Evolutionary conservation across 805 yeast species (phyloP).

Genomic region (Wickerhamomyces mucosus): DNA sequence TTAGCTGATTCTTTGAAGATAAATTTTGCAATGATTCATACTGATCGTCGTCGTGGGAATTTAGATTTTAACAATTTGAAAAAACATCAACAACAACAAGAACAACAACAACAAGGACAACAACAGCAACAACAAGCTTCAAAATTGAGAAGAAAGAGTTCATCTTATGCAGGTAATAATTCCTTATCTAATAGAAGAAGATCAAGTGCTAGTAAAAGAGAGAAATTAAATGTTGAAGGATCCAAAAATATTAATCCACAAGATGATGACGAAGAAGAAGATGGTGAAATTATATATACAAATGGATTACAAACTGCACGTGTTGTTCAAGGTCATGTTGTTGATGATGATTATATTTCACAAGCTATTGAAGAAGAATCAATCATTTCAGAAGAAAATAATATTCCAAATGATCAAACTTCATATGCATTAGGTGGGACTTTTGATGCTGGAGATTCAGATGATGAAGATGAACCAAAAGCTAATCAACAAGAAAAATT

Average conservation of each 20-base stretch:
- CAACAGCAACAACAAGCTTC: constrained; percentile 23
- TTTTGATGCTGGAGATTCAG: constrained; percentile 76
- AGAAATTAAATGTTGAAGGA: too few relatives aligned
- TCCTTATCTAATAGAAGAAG: constrained; percentile 33
- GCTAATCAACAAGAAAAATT: constrained; percentile 53
- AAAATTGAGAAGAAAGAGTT: constrained; percentile 36
- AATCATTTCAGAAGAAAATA: constrained; percentile 20
- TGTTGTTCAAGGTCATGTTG: constrained; percentile 94
- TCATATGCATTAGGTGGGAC: constrained; percentile 71
- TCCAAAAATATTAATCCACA: too few relatives aligned
- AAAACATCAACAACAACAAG: constrained; percentile 22
- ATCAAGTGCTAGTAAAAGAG: constrained; percentile 30
- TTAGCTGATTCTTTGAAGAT: constrained; percentile 94
- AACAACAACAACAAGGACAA: constrained; percentile 22
- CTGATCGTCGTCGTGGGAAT: constrained; percentile 81
- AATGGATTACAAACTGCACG: constrained; percentile 91
- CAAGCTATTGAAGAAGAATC: constrained; percentile 24
- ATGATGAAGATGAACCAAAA: constrained; percentile 66
- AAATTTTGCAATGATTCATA: constrained; percentile 97
- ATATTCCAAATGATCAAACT: constrained; percentile 18
- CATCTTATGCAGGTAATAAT: constrained; percentile 23
- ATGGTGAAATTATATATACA: constrained; percentile 59
- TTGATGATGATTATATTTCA: constrained; percentile 65
- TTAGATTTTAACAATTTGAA: constrained; percentile 47
- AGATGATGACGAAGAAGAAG: constrained; percentile 51